phyloP scores from a whole-genome alignment of 106 monocot genomes.

The Platanthera guangdongensis region DNA sequence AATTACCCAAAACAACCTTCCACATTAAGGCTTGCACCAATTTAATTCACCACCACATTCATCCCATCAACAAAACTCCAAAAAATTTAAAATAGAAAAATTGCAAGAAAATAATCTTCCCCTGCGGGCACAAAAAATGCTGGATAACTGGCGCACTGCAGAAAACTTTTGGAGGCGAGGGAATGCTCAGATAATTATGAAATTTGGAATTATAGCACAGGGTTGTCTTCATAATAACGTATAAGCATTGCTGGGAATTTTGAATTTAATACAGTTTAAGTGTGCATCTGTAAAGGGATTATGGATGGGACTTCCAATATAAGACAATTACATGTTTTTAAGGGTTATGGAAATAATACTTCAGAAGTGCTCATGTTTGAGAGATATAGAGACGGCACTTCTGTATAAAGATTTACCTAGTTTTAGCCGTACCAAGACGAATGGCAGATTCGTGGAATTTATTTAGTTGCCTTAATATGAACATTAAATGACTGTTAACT shows the following conservation, averaged over 20 bases:
- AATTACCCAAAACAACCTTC: background rate
- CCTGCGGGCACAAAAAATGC: background rate
- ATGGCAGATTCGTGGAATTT: slow-evolving; percentile 89
- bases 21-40: background rate
- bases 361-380: background rate
- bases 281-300: no score
- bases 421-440: slow-evolving; percentile 78
- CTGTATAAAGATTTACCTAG: slow-evolving; percentile 47
- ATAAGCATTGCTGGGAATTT: background rate
- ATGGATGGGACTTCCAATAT: no score
- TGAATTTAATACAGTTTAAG: background rate
- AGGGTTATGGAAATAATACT: background rate
- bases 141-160: background rate
- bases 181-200: background rate
- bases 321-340: background rate
- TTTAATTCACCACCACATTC: background rate
- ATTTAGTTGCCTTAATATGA: slow-evolving; percentile 87
- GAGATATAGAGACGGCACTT: background rate
- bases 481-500: slow-evolving; percentile 82
- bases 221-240: background rate
- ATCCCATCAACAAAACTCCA: background rate
- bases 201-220: background rate
- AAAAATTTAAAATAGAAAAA: background rate
- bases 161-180: background rate
- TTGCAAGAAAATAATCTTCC: background rate